Evolutionary conservation across 78 protist species (phyloP), one percentile per base, ranked within the genome.

Genomic region (Dictyostelium brefeldianum): DNA sequence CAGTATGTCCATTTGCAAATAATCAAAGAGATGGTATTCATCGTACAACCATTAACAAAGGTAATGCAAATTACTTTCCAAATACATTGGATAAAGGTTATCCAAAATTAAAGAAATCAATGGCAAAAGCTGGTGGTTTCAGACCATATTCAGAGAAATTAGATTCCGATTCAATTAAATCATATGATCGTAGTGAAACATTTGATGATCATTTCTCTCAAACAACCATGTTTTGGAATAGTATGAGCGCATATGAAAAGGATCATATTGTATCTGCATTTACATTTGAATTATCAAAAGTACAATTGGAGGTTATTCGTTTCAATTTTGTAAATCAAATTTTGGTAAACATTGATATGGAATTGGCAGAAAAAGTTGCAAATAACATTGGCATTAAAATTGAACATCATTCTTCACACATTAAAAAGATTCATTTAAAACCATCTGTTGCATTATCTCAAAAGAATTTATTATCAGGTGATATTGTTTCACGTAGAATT

Each of bases 11-110:
- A 62, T 77, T 85, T 53, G 36, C 75, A 7, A 85, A 85, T 64
- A 74, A 50, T 87, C 92, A 85, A 80, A 51, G 92, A 69, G 92
- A 85, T 59, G 92, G 83, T 27, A 80, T 80, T 22, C 80, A 74
- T 29, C 18, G 83, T 20, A 14, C 15, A 57, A 85, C 80, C 9
- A 74, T 69, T 3, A 85, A 85, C 20, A 46, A 18, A 22, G 48
- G 73, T 46, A 18, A n/a, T 18, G 92, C 77, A 12, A 78, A 46
- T 1, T 85, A 85, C 46, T 69, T 54, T 31, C 92, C 92, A 31
- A 85, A 85, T 15, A 25, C 73, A 22, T 57, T 85, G 53, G 84
- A 80, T 53, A 43, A 64, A 10, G 78, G 78, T 20, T 18, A 31
- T 22, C 65, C 77, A 20, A 14, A 18, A 4, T 18, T 27, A 64